Conservation (phyloP, 2,329 filamentous ascomycete species). For the Cordyceps javanica region DNA sequence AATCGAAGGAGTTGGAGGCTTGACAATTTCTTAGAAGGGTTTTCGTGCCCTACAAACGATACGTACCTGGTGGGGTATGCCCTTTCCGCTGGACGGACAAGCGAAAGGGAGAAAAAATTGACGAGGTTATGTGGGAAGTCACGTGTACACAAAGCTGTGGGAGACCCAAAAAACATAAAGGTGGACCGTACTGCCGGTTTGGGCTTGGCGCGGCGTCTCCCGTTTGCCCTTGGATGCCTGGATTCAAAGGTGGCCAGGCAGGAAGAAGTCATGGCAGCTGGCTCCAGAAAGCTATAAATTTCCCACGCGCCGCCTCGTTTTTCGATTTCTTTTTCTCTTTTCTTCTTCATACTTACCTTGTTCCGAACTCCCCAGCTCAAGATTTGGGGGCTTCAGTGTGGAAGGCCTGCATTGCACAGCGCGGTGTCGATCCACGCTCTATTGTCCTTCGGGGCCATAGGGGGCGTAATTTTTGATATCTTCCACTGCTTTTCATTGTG, state of each 20-base stretch:
- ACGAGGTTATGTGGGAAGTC: conserved; percentile 17
- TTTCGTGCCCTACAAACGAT: conserved; percentile 35
- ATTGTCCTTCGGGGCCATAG: conserved; percentile 51
- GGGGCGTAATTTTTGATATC: conserved; percentile 49
- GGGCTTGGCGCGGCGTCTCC: conserved; percentile 13
- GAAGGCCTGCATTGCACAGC: conserved; percentile 51
- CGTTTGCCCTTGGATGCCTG: conserved; percentile 13
- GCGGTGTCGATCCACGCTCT: conserved; percentile 42
- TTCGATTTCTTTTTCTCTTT: conserved; percentile 24
- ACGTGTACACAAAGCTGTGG: conserved; percentile 13
- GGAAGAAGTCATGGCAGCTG: neutral
- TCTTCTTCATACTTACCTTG: conserved; percentile 51
- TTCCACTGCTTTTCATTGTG: conserved; percentile 38
- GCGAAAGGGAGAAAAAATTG: conserved; percentile 16
- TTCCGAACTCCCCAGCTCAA: conserved; percentile 39
- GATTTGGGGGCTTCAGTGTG: conserved; percentile 36
- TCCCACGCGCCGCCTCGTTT: conserved; percentile 1
- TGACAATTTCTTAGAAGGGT: conserved; percentile 37
- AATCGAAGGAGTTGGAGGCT: conserved; percentile 32
- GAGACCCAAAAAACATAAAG: neutral
- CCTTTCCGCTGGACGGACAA: conserved; percentile 10
- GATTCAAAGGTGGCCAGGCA: conserved; percentile 20
- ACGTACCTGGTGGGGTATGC: conserved; percentile 27
- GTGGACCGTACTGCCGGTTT: neutral
- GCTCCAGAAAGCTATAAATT: conserved; percentile 29